These are phyloP conservation scores for Agaricales sp. DNA, from an alignment of 1,284 basidiomycete species.

Conservation along the genomic window DNA sequence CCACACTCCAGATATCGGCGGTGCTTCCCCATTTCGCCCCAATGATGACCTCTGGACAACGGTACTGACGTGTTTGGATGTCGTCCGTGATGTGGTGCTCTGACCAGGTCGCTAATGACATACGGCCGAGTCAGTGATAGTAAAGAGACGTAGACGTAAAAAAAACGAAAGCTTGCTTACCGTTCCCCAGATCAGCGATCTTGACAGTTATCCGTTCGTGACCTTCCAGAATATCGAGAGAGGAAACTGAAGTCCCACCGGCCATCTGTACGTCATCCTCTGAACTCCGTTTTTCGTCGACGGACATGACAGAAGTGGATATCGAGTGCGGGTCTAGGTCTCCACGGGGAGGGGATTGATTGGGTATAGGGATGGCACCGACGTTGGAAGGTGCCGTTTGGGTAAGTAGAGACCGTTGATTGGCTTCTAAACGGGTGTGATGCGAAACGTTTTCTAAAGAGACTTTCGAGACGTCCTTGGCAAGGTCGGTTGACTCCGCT, in stretches of 20 bases:
- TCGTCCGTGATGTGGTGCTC: slow-evolving; percentile 4
- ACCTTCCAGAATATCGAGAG: slow-evolving; percentile 19
- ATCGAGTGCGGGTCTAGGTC: background rate
- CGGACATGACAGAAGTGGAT: slow-evolving; percentile 27
- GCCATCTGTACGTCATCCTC: slow-evolving; percentile 12
- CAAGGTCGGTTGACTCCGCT: slow-evolving; percentile 12
- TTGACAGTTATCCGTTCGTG: slow-evolving; percentile 92
- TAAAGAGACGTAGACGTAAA: slow-evolving; percentile 3
- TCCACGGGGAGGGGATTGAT: background rate
- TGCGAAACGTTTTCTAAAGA: background rate
- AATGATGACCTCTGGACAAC: slow-evolving; percentile 2
- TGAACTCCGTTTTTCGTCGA: slow-evolving; percentile 17
- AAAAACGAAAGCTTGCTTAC: slow-evolving; percentile 26
- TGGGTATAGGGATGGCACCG: background rate
- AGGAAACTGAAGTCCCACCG: slow-evolving; percentile 20
- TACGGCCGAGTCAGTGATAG: background rate
- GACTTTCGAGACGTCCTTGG: slow-evolving; percentile 12
- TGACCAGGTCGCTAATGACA: background rate
- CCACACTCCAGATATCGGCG: slow-evolving; percentile 31
- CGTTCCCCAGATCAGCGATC: slow-evolving; percentile 96
- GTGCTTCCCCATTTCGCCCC: slow-evolving; percentile 1
- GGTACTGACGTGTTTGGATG: slow-evolving; percentile 2
- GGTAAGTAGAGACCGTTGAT: background rate
- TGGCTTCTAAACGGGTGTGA: background rate
- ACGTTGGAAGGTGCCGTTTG: background rate